Evolutionary conservation across 164 flowering plant genomes (phyloP).

Genomic region (Nymphaea colorata): DNA sequence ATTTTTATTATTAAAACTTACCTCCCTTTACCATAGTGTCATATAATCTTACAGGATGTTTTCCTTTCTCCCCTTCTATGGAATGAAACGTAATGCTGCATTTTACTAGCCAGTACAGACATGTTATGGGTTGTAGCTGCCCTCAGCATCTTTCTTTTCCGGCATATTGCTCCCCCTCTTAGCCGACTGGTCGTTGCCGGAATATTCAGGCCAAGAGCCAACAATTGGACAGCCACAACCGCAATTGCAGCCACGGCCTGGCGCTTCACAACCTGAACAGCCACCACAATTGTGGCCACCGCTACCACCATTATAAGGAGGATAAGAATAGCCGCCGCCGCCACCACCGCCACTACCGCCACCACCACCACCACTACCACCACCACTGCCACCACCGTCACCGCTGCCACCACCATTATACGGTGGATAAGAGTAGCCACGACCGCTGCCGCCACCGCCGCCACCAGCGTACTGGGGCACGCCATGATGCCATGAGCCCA

Average conservation of each 20-base stretch:
- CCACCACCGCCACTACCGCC: neutral
- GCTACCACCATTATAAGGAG: neutral
- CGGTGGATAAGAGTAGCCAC: neutral
- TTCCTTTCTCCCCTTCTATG: too few species aligned
- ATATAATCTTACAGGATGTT: too few species aligned
- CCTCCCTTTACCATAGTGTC: too few species aligned
- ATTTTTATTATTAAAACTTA: too few species aligned
- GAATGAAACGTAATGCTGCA: too few species aligned
- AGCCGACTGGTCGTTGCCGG: neutral
- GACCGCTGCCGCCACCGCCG: neutral
- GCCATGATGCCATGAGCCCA: neutral
- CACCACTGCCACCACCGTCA: neutral
- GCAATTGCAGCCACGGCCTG: neutral
- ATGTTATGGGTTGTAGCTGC: too few species aligned
- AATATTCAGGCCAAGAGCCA: neutral
- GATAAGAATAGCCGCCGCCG: neutral
- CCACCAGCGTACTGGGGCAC: neutral
- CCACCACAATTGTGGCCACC: neutral
- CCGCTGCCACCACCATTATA: neutral
- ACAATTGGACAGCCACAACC: too few species aligned
- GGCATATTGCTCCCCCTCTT: neutral
- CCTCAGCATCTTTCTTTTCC: too few species aligned
- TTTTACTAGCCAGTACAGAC: too few species aligned
- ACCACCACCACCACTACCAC: neutral
- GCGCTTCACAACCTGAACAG: neutral